Evolutionary conservation across 2,329 filamentous ascomycete genomes (phyloP), one percentile per base, ranked within the genome.

Genomic region (Cadophora sp.): DNA sequence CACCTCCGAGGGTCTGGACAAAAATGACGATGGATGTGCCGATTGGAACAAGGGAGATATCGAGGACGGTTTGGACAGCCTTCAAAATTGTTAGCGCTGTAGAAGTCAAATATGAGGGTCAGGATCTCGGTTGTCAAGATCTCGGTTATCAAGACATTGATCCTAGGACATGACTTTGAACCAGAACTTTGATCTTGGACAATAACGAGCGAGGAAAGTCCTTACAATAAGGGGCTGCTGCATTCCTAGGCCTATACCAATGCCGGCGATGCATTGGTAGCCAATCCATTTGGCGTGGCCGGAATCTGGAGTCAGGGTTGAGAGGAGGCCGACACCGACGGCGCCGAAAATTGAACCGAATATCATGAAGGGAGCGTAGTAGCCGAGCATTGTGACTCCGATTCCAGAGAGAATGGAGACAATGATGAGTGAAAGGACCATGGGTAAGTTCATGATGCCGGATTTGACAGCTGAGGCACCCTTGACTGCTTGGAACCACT

Each of bases 321-420:
- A 84, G 66, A 89, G 80, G 64, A 89, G 80, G 31, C 85, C 87
- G 84, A 83, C 68, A 1, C 77, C 74, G 12, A 75, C 61, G 5
- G 73, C 51, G 22, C 62, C 53, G 67, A 90, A 74, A 48, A 81
- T 79, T 3, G 86, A 82, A 8, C 82, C 82, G 19, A 82, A 51
- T 19, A 89, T 79, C 85, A 89, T 87, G 24, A 85, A 81, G 0
- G 88, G 88, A 1, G 86, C 83, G 69, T 90, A 90, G 75, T 90
- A 89, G 43, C 88, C 88, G 31, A 87, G 79, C 76, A 24, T 73
- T 7, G 78, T 77, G 4, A 76, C 75, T n/a, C 76, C 77, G 62
- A 72, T 55, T n/a, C 69, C 72, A 29, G 66, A 51, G 8, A 71
- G 14, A 16, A 75, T 66, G 7, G 66, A 71, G 1, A 73, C 72